Percentiles rank a stretch among this genome's conserved stretches.
These are phyloP conservation scores for Limonium bicolor DNA, from an alignment of 148 eudicot genomes.

Conservation along the genomic window DNA sequence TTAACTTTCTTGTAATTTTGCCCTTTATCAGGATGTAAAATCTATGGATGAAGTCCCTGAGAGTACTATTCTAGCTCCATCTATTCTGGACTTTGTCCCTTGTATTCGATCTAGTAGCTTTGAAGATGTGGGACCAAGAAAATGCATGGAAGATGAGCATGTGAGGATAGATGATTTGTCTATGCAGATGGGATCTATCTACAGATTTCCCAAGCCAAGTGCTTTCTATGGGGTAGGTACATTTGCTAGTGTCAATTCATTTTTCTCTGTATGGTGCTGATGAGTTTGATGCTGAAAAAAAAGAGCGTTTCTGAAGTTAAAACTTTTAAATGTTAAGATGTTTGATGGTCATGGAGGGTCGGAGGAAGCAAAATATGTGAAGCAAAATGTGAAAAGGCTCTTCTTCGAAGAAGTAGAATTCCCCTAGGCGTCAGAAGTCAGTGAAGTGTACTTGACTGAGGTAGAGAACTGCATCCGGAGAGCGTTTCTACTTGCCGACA, in stretches of 20 bases:
- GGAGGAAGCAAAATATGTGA: constrained; percentile 31
- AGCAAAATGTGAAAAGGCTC: constrained; percentile 21
- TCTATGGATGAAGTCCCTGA: constrained; percentile 33
- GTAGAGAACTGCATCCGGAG: constrained; percentile 13
- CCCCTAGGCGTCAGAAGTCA: constrained; percentile 13
- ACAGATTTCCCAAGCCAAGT: constrained; percentile 31
- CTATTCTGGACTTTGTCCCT: constrained; percentile 32
- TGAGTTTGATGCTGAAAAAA: not conserved
- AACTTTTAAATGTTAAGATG: constrained; percentile 1
- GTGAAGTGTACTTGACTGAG: constrained; percentile 2
- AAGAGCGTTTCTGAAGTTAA: not conserved
- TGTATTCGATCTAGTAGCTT: constrained; percentile 56
- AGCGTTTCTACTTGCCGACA: constrained; percentile 31
- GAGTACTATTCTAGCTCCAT: constrained; percentile 8
- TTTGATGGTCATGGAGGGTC: constrained; percentile 65
- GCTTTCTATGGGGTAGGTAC: constrained; percentile 33
- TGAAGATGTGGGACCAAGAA: constrained; percentile 59
- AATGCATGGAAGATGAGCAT: constrained; percentile 72
- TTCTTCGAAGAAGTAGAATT: constrained; percentile 36
- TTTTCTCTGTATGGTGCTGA: no score
- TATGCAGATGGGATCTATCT: constrained; percentile 28
- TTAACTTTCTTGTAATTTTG: not conserved
- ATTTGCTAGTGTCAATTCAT: not conserved
- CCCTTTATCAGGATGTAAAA: constrained; percentile 25
- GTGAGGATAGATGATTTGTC: constrained; percentile 59